A percentile compares a stretch with the other conserved stretches of the same genome.
phyloP scores from a whole-genome alignment of 768 basidiomycete genomes.

The Amyloporia xantha region DNA sequence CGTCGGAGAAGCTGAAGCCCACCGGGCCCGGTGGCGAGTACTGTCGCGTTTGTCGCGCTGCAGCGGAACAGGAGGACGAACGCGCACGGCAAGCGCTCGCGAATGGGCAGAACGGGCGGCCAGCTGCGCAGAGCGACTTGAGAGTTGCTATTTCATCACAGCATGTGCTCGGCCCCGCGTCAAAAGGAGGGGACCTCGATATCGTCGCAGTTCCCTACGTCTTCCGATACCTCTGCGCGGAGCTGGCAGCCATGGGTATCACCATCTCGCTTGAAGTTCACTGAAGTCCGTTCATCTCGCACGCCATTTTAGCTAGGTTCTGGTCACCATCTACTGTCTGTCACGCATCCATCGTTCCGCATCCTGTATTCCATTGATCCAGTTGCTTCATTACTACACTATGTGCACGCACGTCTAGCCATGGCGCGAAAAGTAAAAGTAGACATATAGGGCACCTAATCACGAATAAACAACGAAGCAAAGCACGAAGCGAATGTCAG shows the following conservation, averaged over 20 bases:
- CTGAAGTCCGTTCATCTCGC: slow-evolving; percentile 21
- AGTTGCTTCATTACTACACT: not conserved
- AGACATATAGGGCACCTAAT: slow-evolving; percentile 2
- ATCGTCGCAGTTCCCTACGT: slow-evolving; percentile 95
- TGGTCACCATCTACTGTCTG: not conserved
- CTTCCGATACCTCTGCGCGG: slow-evolving; percentile 90
- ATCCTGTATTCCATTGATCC: not conserved
- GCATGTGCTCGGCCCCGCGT: slow-evolving; percentile 51
- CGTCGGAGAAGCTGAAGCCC: slow-evolving; percentile 44
- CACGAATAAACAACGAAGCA: not conserved
- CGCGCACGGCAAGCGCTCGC: slow-evolving; percentile 51
- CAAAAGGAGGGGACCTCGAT: slow-evolving; percentile 81
- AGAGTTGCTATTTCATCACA: slow-evolving; percentile 60
- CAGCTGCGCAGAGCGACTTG: slow-evolving; percentile 42
- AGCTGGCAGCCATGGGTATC: slow-evolving; percentile 98
- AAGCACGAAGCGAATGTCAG: too few relatives aligned
- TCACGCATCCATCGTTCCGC: not conserved
- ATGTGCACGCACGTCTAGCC: not conserved
- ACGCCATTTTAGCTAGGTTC: not conserved
- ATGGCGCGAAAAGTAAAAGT: not conserved
- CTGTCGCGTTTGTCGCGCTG: slow-evolving; percentile 85
- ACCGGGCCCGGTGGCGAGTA: slow-evolving; percentile 85
- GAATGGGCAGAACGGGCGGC: slow-evolving; percentile 44
- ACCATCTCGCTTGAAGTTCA: slow-evolving; percentile 76
- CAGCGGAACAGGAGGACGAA: slow-evolving; percentile 57